Conservation (phyloP, 495 filamentous ascomycete genomes). For the Neurospora tetrasperma region DNA sequence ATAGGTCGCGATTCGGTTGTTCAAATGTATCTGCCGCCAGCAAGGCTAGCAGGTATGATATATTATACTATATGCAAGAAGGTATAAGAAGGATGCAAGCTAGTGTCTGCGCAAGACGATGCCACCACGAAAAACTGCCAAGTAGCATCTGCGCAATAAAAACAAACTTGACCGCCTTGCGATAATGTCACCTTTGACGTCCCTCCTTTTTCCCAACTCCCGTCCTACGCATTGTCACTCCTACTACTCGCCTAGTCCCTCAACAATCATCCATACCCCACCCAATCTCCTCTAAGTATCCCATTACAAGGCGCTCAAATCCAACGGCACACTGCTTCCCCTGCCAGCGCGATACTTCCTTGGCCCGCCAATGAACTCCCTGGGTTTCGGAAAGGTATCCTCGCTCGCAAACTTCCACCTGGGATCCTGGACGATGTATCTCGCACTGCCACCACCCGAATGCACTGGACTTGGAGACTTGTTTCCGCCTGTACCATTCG, state of each 20-base stretch:
- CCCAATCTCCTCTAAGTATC: background rate
- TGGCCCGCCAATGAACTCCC: slow-evolving; percentile 58
- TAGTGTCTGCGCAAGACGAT: background rate
- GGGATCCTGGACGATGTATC: slow-evolving; percentile 59
- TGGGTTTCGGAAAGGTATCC: slow-evolving; percentile 70
- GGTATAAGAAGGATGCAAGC: background rate
- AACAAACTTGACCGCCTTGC: background rate
- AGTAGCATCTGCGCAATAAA: background rate
- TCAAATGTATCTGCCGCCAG: background rate
- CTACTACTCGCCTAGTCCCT: background rate
- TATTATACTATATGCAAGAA: background rate
- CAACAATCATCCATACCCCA: background rate
- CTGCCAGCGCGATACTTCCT: slow-evolving; percentile 83
- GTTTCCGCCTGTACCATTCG: slow-evolving; percentile 34
- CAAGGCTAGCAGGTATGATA: background rate
- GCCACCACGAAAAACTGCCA: background rate
- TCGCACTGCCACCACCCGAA: slow-evolving; percentile 31
- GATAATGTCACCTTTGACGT: background rate
- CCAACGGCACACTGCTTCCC: slow-evolving; percentile 87
- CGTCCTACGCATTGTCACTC: background rate
- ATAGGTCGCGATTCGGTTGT: background rate
- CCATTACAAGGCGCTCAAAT: slow-evolving; percentile 46
- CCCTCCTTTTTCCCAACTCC: background rate
- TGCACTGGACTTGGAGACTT: slow-evolving; percentile 18
- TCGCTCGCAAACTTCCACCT: slow-evolving; percentile 85